Evolutionary conservation across 257 asterid genomes (phyloP).

Genomic region (Misopates orontium): DNA sequence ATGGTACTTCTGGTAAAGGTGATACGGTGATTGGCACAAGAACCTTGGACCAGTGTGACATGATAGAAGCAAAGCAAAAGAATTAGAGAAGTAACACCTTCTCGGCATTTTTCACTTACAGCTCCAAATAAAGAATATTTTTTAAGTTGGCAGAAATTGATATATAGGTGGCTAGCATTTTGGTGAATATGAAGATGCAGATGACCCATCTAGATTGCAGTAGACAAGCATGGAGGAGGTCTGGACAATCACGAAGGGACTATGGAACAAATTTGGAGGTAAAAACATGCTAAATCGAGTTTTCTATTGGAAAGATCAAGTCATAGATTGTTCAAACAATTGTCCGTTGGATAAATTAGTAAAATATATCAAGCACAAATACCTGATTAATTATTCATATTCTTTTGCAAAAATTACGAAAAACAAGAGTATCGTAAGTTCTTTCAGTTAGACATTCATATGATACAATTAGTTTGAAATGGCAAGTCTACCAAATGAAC

Average conservation of each 20-base stretch:
- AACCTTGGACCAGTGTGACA: too few relatives aligned
- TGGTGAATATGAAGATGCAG: too few relatives aligned
- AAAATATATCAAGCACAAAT: slow-evolving; percentile 11
- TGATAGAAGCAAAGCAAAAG: too few relatives aligned
- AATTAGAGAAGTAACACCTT: too few relatives aligned
- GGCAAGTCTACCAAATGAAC: slow-evolving; percentile 8
- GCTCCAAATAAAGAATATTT: neutral
- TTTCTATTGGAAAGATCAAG: neutral
- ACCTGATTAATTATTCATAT: neutral
- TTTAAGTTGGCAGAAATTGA: too few relatives aligned
- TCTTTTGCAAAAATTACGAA: neutral
- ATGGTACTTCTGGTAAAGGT: too few relatives aligned
- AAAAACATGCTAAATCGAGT: slow-evolving; percentile 8
- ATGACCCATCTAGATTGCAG: too few relatives aligned
- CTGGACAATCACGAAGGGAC: neutral
- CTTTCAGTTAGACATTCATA: slow-evolving; percentile 2
- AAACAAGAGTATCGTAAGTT: slow-evolving; percentile 3
- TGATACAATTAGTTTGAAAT: slow-evolving; percentile 20
- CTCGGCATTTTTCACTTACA: too few relatives aligned
- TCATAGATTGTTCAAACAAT: slow-evolving; percentile 19
- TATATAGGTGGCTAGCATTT: too few relatives aligned
- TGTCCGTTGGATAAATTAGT: slow-evolving; percentile 5
- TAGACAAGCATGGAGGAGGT: too few relatives aligned
- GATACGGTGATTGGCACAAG: too few relatives aligned
- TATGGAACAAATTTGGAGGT: neutral